Evolutionary conservation across 352 stramenopile species (phyloP), one percentile per base, ranked within the genome.

Genomic region (Phytophthora quininea): DNA sequence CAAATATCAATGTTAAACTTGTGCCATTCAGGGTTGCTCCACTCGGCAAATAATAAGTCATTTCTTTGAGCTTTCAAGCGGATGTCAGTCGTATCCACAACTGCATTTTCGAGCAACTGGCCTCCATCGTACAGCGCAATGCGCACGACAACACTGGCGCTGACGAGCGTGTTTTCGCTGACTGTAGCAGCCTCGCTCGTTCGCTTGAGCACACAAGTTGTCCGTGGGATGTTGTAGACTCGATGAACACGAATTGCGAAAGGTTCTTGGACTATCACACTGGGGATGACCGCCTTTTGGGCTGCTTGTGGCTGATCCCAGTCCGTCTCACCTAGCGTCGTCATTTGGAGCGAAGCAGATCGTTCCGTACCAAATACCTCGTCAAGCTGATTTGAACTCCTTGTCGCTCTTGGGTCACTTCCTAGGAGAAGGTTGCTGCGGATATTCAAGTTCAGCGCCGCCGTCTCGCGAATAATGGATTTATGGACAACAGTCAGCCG

Each of bases 391-490:
- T 88, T 91, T 9, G 54, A 67, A 37, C 60, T 65, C 10, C 24
- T 65, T 35, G 35, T 66, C n/a, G 35, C 48, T 49, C 61, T 65
- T 7, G 48, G 54, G 48, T 69, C 66, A 0, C 54, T 55, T 19
- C 50, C 54, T 8, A 80, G 67, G 35, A 79, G 79, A 15, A 91
- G 49, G 49, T 88, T 81, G 7, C 76, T 82, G 40, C 84, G 80
- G 59, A 92, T 90, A 66, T 75, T 90, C 11, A 91, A 59, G 45
- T 84, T 91, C 14, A 83, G 73, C 74, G 86, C 88, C 3, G 80
- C 83, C 0, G 80, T 91, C 62, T 92, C 86, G 58, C 89, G 81
- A 58, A 94, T 94, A n/a, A 92, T 78, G 2, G 84, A 92, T 57
- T 92, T 81, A 58, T 92, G 84, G 12, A 95, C 77, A 27, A 95